Evolutionary conservation across 108 stramenopile genomes (phyloP), one percentile per base, ranked within the genome.

Genomic region (Skeletonema potamos): DNA sequence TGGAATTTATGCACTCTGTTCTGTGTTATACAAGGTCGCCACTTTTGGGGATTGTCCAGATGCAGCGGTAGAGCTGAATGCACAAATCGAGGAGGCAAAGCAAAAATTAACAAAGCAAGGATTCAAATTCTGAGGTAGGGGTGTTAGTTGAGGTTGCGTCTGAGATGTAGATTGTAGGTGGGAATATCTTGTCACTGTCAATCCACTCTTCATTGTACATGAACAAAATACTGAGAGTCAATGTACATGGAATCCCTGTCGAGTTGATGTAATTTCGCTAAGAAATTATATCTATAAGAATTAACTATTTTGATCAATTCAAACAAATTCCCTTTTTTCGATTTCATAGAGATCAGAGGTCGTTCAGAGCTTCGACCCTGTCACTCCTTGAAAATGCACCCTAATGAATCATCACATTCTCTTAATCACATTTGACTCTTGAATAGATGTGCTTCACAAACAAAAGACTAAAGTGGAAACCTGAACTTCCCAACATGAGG

Each of bases 371-470:
- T 36, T 39, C 37, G 15, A 39, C 37, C 12, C 37, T 39, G 37
- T 39, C 37, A 32, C 20, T 6, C 46, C 20, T 48, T 48, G 20
- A 22, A 2, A 6, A 18, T 20, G 4, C 22, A 18, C 48, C 48
- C 2, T 9, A 24, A 51, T 5, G 22, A 51, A 22, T 20, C n/a
- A 22, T 20, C n/a, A 51, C 58, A 39, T 33, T 18, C 18, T 15
- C 69, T 79, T 91, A 99, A 68, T 99, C 98, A 62, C 88, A 91
- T 77, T 98, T 98, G 46, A 98, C 90, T 24, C 90, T 81, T 18
- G 90, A 83, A 79, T 99, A 99, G 66, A 99, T 98, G 86, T 97
- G 93, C 68, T 85, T 89, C 57, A 96, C 93, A 83, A 99, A 98
- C 51, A 86, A 33, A 36, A 98, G 87, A 69, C 97, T 92, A 73